Evolutionary conservation across 371 early-diverging fungal genomes (phyloP), one percentile per base, ranked within the genome.

Genomic region (Syncephalis fuscata): DNA sequence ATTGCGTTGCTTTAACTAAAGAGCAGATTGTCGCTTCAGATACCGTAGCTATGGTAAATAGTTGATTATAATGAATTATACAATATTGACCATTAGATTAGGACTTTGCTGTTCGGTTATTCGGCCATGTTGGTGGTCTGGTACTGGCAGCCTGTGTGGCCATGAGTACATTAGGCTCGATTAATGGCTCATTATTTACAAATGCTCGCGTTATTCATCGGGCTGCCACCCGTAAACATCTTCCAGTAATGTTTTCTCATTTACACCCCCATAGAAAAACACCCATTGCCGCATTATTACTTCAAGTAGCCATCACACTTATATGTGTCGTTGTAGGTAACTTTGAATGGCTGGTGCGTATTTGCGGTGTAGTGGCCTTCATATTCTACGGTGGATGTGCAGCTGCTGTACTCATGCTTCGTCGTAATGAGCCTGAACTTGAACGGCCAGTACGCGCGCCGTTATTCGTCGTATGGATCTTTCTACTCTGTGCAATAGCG

Each of bases 331-430:
- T 76, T 22, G 60, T 75, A 2, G 85, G 84, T 0, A 66, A 72
- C 1, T 86, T 81, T 48, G 67, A 66, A 20, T 64, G 67, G 1
- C 64, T 86, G 7, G 76, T 86, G 45, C 83, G 78, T 49, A 78
- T 86, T 48, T 85, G 75, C 59, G 78, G 79, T 14, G 66, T 80
- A 14, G 73, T 76, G 39, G 76, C 82, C 1, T 86, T 85, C 85
- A 54, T 76, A 58, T 86, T 72, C 61, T 76, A 76, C 32, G 32
- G 32, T 32, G 11, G 32, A 7, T 32, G 32, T 32, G 32, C 32
- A 11, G 32, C 32, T 11, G 32, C 32, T 32, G 32, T 32, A 32
- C 32, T 32, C 32, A 11, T 32, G 32, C 32, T 32, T 7, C 32
- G 32, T 32, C 32, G 32, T 32, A 32, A 32, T 11, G 32, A 32